Evolutionary conservation across 768 basidiomycete genomes (phyloP), one percentile per base, ranked within the genome.

Genomic region (Suillus americanus): DNA sequence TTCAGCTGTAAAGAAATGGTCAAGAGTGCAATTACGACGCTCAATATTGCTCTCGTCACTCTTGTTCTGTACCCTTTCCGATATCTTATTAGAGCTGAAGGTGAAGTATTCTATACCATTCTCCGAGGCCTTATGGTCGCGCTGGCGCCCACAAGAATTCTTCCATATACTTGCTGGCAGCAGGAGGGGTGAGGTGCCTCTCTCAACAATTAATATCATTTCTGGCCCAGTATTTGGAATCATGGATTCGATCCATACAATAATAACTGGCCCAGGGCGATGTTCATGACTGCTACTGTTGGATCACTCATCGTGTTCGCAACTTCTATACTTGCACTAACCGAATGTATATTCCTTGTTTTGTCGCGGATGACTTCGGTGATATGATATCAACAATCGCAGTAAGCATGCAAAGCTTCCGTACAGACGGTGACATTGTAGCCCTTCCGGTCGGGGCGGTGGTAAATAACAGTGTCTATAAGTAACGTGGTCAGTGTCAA

Each of bases 21-120:
- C 65, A 75, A 75, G 61, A 69, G 71, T 55, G 70, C 66, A 18
- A 65, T 76, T 59, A 75, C 72, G 23, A 62, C 73, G 2, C 66
- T 75, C 16, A 75, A 65, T 18, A 75, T 75, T 46, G 62, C 76
- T 35, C 30, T 76, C n/a, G 64, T 75, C 33, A 71, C 68, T 50
- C 70, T 74, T n/a, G 73, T 72, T 1, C 70, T 74, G 20, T 68
- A 60, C 56, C 74, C 74, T 76, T 18, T 65, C 65, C 3, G 60
- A 60, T 33, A 28, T 71, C 0, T 5, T 74, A 45, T 67, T 69
- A 10, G 64, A 38, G 25, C 38, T 74, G 35, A 70, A 66, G 65
- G 73, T 67, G 45, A 43, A 67, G 16, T 6, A 25, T 28, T n/a
- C 30, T 20, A 20, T 54, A 5, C 18, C 4, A 54, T 55, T 33